Evolutionary conservation across 2,329 filamentous ascomycete genomes (phyloP), one percentile per base, ranked within the genome.

Genomic region (Colletotrichum kahawae): DNA sequence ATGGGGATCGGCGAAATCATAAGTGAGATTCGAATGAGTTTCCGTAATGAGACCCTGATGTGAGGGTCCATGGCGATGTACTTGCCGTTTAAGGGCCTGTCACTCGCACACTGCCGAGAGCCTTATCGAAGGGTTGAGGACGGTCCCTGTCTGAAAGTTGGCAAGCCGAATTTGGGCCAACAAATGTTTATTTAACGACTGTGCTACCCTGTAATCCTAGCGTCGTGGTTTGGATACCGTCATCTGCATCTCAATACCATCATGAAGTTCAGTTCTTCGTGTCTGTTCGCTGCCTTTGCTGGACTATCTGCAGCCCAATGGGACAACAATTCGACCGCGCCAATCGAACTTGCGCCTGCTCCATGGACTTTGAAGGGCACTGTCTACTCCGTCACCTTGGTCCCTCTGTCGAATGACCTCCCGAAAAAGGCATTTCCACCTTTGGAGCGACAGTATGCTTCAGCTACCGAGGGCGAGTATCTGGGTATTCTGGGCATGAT

Each of bases 401-500:
- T 75, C 2, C 72, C 75, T 8, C 33, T 67, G 18, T 68, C 70
- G 18, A 31, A 27, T 24, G 57, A 69, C 7, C 27, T 77, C n/a
- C 73, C 76, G 13, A 74, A 13, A 5, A 77, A 77, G 76, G 62
- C 70, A 2, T 69, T 75, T 27, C 21, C 36, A 36, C 76, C 71
- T 24, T 34, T 64, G 24, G 63, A 68, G 56, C 70, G 57, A n/a
- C 48, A 72, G 10, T 31, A 62, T 16, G 29, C 70, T 14, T 68
- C 64, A 13, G 70, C 63, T 9, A 21, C 21, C 1, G 81, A 83
- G 3, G 85, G 85, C 16, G 78, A 81, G 54, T 82, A 85, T 13
- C 77, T 83, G 18, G 87, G 88, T 24, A 87, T 88, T 0, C 71
- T 89, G 7, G 82, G 85, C 71, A 86, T 87, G 81, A 80, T 90